Percentiles rank a stretch among this genome's conserved stretches.
Evolutionary conservation across 352 stramenopile species (phyloP).

Genomic region (Globisporangium splendens): DNA sequence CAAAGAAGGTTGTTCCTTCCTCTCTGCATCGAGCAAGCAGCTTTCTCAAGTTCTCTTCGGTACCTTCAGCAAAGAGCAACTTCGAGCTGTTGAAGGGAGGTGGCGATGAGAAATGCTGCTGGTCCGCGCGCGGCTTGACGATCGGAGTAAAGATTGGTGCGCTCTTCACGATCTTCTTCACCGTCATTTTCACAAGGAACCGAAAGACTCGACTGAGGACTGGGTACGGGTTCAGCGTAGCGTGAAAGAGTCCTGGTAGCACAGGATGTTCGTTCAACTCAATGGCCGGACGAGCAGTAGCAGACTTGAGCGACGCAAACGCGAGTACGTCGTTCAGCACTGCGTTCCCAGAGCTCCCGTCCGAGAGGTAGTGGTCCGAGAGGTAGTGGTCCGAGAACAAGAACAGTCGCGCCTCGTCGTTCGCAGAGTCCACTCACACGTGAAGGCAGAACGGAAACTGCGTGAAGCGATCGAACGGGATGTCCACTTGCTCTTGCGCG

Average conservation of each 20-base stretch:
- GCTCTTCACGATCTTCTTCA: constrained; percentile 21
- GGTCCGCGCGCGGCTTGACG: constrained; percentile 24
- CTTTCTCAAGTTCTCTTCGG: constrained; percentile 18
- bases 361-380: constrained; percentile 43
- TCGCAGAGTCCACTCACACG: constrained; percentile 16
- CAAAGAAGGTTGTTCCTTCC: constrained; percentile 32
- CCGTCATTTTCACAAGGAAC: constrained; percentile 25
- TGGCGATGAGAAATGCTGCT: constrained; percentile 22
- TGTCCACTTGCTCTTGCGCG: background rate
- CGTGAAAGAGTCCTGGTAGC: constrained; percentile 35
- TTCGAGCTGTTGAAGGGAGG: constrained; percentile 25
- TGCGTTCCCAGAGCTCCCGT: constrained; percentile 30
- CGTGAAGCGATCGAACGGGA: constrained; percentile 6
- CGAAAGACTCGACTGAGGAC: constrained; percentile 16
- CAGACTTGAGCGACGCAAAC: constrained; percentile 8
- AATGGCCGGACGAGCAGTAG: constrained; percentile 5
- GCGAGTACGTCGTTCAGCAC: constrained; percentile 33
- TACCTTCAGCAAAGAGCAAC: constrained; percentile 24
- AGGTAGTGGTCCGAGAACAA: constrained; percentile 53
- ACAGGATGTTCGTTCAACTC: constrained; percentile 17
- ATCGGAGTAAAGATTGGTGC: constrained; percentile 19
- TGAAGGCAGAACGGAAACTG: constrained; percentile 19
- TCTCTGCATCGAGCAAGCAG: constrained; percentile 22
- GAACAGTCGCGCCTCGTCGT: constrained; percentile 26
- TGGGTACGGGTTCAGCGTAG: constrained; percentile 20